A percentile compares a stretch with the other conserved stretches of the same genome.
Evolutionary conservation across 2,329 filamentous ascomycete species (phyloP).

Genomic region (Colletotrichum sp.): DNA sequence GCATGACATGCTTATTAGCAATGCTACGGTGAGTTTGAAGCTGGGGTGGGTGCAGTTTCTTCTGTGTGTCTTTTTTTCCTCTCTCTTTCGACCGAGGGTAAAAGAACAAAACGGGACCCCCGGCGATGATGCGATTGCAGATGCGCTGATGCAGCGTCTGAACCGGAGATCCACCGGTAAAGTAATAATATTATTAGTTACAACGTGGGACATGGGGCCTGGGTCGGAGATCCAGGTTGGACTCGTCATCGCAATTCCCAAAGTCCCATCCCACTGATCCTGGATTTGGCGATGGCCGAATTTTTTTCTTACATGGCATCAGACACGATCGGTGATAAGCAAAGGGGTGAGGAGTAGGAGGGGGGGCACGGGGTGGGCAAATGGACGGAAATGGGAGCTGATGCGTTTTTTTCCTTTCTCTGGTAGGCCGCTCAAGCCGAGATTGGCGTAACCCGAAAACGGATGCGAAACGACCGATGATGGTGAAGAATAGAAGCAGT

Average conservation of each 20-base stretch:
- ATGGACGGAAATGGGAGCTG: not conserved
- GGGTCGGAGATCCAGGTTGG: not conserved
- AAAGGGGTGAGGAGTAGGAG: not conserved
- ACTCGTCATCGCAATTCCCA: conserved; percentile 6
- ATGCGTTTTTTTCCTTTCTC: not conserved
- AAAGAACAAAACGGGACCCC: not conserved
- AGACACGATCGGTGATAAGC: not conserved
- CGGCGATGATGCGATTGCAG: conserved; percentile 6
- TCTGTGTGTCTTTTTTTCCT: not conserved
- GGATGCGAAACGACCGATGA: not conserved
- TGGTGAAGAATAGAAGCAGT: not conserved
- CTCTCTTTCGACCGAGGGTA: not conserved
- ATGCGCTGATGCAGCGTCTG: not conserved
- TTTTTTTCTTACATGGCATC: conserved; percentile 2
- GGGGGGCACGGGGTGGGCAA: not conserved
- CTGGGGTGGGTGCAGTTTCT: not conserved
- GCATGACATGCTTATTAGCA: not conserved
- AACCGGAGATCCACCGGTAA: conserved; percentile 4
- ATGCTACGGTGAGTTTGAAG: not conserved
- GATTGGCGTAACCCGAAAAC: not conserved
- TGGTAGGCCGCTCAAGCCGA: not conserved
- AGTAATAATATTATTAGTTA: not conserved
- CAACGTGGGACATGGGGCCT: not conserved
- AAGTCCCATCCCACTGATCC: not conserved
- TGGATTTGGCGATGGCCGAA: not conserved